Evolutionary conservation across 2,329 filamentous ascomycete species (phyloP).

Genomic region (Zopfia rhizophila): DNA sequence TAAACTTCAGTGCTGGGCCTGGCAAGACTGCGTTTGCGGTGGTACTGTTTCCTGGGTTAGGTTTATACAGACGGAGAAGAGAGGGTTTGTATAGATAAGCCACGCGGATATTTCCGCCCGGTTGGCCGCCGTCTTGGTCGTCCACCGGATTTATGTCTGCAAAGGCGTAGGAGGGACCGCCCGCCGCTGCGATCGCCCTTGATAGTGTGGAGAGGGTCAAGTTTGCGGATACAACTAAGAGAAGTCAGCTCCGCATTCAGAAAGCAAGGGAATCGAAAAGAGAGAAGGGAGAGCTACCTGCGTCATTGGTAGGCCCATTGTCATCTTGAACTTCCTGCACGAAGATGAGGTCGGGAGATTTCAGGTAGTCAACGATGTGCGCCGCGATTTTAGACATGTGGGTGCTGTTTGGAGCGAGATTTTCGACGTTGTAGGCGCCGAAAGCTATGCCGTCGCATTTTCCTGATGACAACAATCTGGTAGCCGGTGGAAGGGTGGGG

Average conservation of each 20-base stretch:
- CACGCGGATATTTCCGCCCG: constrained; percentile 76
- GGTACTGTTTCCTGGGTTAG: constrained; percentile 65
- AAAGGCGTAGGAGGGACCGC: constrained; percentile 67
- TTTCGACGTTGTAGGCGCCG: constrained; percentile 76
- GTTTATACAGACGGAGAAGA: constrained; percentile 67
- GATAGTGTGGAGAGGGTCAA: constrained; percentile 67
- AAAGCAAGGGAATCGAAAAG: constrained; percentile 1
- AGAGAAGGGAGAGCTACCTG: constrained; percentile 46
- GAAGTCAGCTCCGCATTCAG: constrained; percentile 16
- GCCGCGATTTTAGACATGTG: constrained; percentile 68
- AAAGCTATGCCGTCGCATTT: constrained; percentile 71
- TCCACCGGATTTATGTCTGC: constrained; percentile 69
- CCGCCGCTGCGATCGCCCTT: constrained; percentile 61
- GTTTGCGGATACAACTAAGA: constrained; percentile 62
- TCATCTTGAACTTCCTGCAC: constrained; percentile 78
- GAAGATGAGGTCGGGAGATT: constrained; percentile 72
- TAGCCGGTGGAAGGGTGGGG: constrained; percentile 61
- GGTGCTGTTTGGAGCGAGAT: constrained; percentile 67
- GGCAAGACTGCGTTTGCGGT: constrained; percentile 68
- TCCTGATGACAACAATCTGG: constrained; percentile 64
- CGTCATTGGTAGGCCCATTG: constrained; percentile 70
- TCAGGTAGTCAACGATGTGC: constrained; percentile 73
- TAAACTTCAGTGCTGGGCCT: constrained; percentile 70
- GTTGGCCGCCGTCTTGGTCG: constrained; percentile 71
- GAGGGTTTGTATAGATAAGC: constrained; percentile 75